A percentile compares a stretch with the other conserved stretches of the same genome.
These are phyloP conservation scores for Ophiostoma sp. DNA, from an alignment of 2,329 filamentous ascomycete species.

Conservation along the genomic window DNA sequence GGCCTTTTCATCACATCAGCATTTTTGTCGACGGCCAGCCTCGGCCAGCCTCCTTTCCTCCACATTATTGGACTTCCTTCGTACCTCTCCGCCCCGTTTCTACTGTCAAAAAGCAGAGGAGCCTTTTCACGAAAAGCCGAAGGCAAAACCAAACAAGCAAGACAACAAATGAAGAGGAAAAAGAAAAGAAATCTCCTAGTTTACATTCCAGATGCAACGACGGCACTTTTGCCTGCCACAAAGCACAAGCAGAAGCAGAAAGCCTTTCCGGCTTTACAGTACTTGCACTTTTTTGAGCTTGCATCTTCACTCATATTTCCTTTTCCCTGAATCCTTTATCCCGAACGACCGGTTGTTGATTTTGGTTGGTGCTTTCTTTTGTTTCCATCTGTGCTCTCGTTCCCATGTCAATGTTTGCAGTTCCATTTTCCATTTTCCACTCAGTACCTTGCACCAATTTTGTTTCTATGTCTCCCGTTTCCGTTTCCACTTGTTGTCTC, in stretches of 20 bases:
- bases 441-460: neutral
- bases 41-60: neutral
- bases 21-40: neutral
- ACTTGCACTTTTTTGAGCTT: neutral
- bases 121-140: neutral
- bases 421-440: neutral
- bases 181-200: neutral
- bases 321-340: neutral
- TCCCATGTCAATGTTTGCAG: neutral
- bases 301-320: neutral
- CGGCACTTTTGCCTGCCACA: neutral
- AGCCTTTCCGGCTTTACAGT: neutral
- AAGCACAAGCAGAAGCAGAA: no score
- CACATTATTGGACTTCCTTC: neutral
- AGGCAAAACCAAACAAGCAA: neutral
- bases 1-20: neutral
- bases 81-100: neutral
- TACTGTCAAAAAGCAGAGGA: neutral
- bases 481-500: neutral
- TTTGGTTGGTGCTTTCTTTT: neutral
- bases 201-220: neutral
- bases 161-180: neutral
- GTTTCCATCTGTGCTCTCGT: neutral
- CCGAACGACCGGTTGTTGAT: neutral
- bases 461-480: neutral